phyloP scores from a whole-genome alignment of 1,284 basidiomycete species.

The Nidula niveotomentosa region DNA sequence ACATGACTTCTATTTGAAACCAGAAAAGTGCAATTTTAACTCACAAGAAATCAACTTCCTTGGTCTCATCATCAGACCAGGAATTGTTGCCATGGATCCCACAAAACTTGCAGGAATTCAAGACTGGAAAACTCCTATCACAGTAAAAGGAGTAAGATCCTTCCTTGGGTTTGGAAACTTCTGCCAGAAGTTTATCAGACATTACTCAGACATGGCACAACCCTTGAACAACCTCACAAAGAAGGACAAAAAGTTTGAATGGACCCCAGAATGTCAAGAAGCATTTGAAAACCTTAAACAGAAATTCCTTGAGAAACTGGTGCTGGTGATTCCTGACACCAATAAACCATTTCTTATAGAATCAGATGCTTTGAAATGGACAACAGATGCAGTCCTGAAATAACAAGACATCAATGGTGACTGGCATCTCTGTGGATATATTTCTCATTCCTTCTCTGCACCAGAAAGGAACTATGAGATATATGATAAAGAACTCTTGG shows the following conservation, averaged over 20 bases:
- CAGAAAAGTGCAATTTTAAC: not conserved
- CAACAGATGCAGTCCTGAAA: not conserved
- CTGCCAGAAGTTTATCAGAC: not conserved
- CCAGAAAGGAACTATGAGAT: slow-evolving; percentile 10
- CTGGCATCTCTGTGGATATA: slow-evolving; percentile 4
- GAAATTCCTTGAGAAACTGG: not conserved
- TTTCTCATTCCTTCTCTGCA: not conserved
- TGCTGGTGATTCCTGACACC: not conserved
- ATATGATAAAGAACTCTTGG: slow-evolving; percentile 10
- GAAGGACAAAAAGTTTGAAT: not conserved
- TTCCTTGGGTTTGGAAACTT: too few relatives aligned
- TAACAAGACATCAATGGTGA: not conserved
- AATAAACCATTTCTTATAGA: not conserved
- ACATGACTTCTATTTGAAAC: too few relatives aligned
- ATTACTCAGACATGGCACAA: not conserved
- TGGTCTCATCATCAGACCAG: too few relatives aligned
- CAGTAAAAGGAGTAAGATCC: too few relatives aligned
- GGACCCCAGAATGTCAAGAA: not conserved
- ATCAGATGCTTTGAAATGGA: not conserved
- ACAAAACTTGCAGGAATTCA: too few relatives aligned
- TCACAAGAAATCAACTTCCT: too few relatives aligned
- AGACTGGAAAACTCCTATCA: too few relatives aligned
- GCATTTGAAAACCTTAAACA: slow-evolving; percentile 1
- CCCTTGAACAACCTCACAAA: not conserved
- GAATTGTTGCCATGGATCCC: too few relatives aligned